Percentiles rank a stretch among this genome's conserved stretches.
These are phyloP conservation scores for Penicillium angulare DNA, from an alignment of 495 filamentous ascomycete species.

Conservation along the genomic window DNA sequence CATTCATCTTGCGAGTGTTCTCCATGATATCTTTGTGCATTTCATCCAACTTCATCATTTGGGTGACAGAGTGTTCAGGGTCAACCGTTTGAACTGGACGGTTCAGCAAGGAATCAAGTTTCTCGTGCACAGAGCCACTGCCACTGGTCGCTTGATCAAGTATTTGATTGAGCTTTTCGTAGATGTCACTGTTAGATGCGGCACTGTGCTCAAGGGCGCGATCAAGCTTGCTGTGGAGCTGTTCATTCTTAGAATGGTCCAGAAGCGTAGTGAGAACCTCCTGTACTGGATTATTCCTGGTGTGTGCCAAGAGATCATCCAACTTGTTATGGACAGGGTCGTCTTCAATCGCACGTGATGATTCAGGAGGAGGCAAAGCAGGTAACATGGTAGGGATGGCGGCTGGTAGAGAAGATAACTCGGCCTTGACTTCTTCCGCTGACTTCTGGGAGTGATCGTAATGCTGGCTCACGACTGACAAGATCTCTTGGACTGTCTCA, in stretches of 20 bases:
- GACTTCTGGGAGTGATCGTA: slow-evolving; percentile 63
- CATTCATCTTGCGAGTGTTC: slow-evolving; percentile 82
- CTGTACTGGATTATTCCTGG: slow-evolving; percentile 57
- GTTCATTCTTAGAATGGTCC: slow-evolving; percentile 49
- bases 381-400: slow-evolving; percentile 49
- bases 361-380: slow-evolving; percentile 45
- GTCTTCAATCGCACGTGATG: slow-evolving; percentile 63
- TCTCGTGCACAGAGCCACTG: slow-evolving; percentile 73
- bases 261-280: slow-evolving; percentile 82
- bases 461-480: slow-evolving; percentile 76
- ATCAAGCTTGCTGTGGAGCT: slow-evolving; percentile 44
- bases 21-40: slow-evolving; percentile 86
- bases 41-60: slow-evolving; percentile 77
- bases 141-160: slow-evolving; percentile 55
- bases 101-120: slow-evolving; percentile 46
- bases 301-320: slow-evolving; percentile 71
- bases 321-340: slow-evolving; percentile 75
- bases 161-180: slow-evolving; percentile 52
- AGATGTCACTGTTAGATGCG: slow-evolving; percentile 36
- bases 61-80: slow-evolving; percentile 45
- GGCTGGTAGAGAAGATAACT: slow-evolving; percentile 51
- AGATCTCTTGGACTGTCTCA: slow-evolving; percentile 76
- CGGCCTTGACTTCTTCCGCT: slow-evolving; percentile 49
- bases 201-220: slow-evolving; percentile 61
- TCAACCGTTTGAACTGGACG: slow-evolving; percentile 27